phyloP scores from a whole-genome alignment of 352 stramenopile species.

The Globisporangium recalcitrans region DNA sequence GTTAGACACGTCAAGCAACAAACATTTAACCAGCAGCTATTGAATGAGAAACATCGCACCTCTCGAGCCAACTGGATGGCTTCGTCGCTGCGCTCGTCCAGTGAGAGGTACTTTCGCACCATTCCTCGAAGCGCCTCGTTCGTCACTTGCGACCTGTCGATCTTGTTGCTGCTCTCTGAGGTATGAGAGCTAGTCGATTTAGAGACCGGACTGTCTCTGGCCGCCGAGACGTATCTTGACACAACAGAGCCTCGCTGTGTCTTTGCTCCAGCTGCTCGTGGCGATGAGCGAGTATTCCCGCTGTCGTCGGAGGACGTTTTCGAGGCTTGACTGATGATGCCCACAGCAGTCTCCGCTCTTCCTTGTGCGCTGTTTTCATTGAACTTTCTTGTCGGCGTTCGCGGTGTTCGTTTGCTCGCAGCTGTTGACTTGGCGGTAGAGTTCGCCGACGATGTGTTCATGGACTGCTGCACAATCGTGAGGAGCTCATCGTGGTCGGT shows the following conservation, averaged over 20 bases:
- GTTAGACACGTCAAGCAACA: neutral
- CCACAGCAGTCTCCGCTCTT: neutral
- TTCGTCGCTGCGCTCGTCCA: constrained; percentile 37
- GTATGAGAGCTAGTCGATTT: neutral
- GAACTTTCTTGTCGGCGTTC: neutral
- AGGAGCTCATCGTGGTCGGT: constrained; percentile 47
- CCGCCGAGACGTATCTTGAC: neutral
- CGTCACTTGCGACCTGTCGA: too few relatives aligned
- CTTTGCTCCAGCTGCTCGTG: neutral
- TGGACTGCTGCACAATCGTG: constrained; percentile 17
- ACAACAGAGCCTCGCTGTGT: constrained; percentile 5
- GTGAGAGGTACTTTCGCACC: constrained; percentile 37
- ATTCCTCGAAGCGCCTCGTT: constrained; percentile 24
- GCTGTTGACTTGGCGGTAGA: neutral
- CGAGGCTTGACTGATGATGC: neutral
- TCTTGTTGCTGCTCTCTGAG: neutral
- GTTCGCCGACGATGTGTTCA: neutral
- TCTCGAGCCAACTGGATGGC: constrained; percentile 33
- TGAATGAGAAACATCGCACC: constrained; percentile 2
- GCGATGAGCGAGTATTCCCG: neutral
- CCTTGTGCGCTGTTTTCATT: neutral
- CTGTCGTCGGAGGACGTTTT: neutral
- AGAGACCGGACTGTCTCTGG: neutral
- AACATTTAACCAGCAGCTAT: too few relatives aligned
- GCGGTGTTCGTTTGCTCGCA: neutral